Base-by-base conservation (phyloP, 2,329 filamentous ascomycete species). In the Herpotrichia juniperi region DNA sequence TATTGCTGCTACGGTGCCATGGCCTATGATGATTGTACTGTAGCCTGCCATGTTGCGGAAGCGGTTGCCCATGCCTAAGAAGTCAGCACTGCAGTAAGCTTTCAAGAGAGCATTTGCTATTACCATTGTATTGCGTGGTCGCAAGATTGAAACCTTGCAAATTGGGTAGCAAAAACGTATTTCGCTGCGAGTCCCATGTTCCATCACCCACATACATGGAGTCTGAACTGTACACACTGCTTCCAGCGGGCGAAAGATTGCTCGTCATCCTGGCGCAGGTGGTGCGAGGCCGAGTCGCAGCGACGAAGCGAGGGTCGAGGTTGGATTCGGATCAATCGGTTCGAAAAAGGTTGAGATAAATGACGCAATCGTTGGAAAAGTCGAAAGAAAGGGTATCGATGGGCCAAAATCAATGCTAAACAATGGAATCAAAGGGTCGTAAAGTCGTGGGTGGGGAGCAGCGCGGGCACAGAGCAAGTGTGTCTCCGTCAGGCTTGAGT, bases 101-200 rank as follows among this genome's bases (percentile, higher is more conserved):
- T 10, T 6, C 14, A 30, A 10, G 44, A 5, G 25, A n/a, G 22
- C 26, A 14, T 12, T 11, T 16, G 16, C 2, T 8, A 79, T 61
- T 76, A 91, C 89, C 90, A 82, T 94, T 94, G 76, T 91, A 92
- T 69, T 83, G 86, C 86, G 90, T 93, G 5, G 90, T 93, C 44
- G 87, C 88, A 71, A 91, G 90, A 69, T 92, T 90, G 58, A 91
- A 75, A 8, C 89, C 89, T 63, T 87, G 79, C 40, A 94, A 77
- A 66, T 92, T 92, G 30, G 90, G 90, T 46, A 94, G 76, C 48
- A 94, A 77, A 69, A 93, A 94, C 16, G 83, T 86, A 67, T 93
- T 91, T 69, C 87, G 87, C 53, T 82, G 80, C 51, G 88, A 87
- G 65, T 93, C 88, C 90, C 90, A 94, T 28, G 90, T 93, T 19